Base-by-base conservation (phyloP, 805 yeast genomes). In the Blastobotrys parvus region DNA sequence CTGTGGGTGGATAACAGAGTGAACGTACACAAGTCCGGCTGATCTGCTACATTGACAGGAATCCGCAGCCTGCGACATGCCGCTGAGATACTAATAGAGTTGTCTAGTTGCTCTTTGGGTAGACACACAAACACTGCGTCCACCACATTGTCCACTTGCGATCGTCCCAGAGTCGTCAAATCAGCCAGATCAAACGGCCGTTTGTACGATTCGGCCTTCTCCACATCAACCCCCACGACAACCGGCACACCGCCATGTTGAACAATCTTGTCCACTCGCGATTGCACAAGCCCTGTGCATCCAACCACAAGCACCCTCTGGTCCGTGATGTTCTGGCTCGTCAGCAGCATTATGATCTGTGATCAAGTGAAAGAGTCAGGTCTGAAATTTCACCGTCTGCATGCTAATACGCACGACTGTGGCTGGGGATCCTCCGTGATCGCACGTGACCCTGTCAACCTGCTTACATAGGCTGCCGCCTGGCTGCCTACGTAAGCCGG, bases 41-140 rank as follows among this genome's bases (percentile, higher is more conserved):
- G 72, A 50, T 86, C 95, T 0, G 82, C 72, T 1, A 84, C 81
- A 57, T 87, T 88, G 37, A 90, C 70, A 0, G 97, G 97, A 3
- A 89, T 83, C 55, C 97, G 71, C 41, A 75, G 64, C 42, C 69
- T 62, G 36, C 61, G 61, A 62, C 96, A 86, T 31, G 56, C 65
- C 1, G 64, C 53, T 48, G 61, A 78, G 10, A 86, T 70, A 2
- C 55, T 48, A 19, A 57, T 49, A 37, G 73, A 73, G 38, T 67
- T 42, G 2, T 27, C 42, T 13, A 2, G 45, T 53, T 10, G 48
- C 39, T 42, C 60, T 48, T 8, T 60, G 52, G 71, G 62, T 3
- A 77, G 55, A 13, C 76, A 70, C 2, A 87, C 80, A 61, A 83
- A 88, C 1, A 85, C 89, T 45, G 77, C 67, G 59, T 89, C 97